phyloP scores from a whole-genome alignment of 495 filamentous ascomycete genomes.

The Evernia prunastri region DNA sequence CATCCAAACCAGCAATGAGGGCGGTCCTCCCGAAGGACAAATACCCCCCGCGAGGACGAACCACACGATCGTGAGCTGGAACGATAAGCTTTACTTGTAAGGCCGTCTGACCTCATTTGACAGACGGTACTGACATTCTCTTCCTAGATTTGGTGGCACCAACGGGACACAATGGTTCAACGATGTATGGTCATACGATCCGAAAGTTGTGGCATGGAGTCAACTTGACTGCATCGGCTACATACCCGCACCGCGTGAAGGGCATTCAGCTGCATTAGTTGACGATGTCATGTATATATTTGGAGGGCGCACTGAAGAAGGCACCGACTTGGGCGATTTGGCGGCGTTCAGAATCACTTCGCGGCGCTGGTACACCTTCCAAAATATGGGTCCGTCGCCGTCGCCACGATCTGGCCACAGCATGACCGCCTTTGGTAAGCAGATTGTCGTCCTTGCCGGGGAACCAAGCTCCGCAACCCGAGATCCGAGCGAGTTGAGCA shows the following conservation, averaged over 20 bases:
- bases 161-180: conserved; percentile 96
- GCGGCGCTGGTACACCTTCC: conserved; percentile 96
- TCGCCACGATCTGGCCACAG: conserved; percentile 92
- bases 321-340: conserved; percentile 83
- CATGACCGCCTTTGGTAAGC: conserved; percentile 91
- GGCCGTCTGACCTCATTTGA: conserved; percentile 27
- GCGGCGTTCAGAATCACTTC: conserved; percentile 91
- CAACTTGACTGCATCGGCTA: conserved; percentile 94
- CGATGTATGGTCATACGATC: conserved; percentile 96
- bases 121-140: conserved; percentile 17
- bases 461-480: conserved; percentile 84
- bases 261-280: conserved; percentile 87
- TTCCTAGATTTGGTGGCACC: conserved; percentile 81
- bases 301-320: conserved; percentile 91
- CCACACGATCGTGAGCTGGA: conserved; percentile 84
- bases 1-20: conserved; percentile 66
- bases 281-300: conserved; percentile 99
- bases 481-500: conserved; percentile 73
- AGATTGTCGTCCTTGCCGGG: conserved; percentile 85
- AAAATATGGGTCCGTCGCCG: conserved; percentile 97
- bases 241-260: conserved; percentile 88
- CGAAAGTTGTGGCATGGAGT: conserved; percentile 70
- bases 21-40: conserved; percentile 54
- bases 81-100: conserved; percentile 91
- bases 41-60: conserved; percentile 92